A percentile compares a stretch with the other conserved stretches of the same genome.
Evolutionary conservation across 176 grass and related monocot species (phyloP).

Genomic region (Alloteropsis semialata): DNA sequence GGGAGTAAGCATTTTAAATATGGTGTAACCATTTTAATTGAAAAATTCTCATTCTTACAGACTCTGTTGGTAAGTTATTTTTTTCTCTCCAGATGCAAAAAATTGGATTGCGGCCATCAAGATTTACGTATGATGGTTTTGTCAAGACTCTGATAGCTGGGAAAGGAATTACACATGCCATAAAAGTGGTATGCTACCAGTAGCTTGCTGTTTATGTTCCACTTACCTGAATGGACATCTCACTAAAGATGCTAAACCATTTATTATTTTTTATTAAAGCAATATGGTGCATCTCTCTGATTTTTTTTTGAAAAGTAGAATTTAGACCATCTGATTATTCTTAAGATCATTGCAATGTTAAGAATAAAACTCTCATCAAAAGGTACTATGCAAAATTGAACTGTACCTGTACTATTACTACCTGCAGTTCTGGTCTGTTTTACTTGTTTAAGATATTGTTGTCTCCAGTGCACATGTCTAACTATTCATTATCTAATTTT

Average conservation of each 20-base stretch:
- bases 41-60: neutral
- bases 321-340: neutral
- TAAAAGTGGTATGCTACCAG: conserved; percentile 63
- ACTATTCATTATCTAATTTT: neutral
- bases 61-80: conserved; percentile 5
- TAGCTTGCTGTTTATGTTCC: conserved; percentile 23
- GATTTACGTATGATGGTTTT: conserved; percentile 78
- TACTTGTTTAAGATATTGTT: neutral
- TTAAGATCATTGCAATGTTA: neutral
- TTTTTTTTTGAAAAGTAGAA: conserved; percentile 12
- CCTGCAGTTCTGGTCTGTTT: neutral
- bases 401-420: conserved; percentile 21
- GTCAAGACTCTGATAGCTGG: conserved; percentile 52
- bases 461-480: neutral
- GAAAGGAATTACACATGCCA: conserved; percentile 63
- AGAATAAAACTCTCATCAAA: neutral
- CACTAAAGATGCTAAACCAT: conserved; percentile 12
- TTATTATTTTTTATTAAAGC: neutral
- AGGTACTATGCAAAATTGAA: neutral
- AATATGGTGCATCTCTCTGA: neutral
- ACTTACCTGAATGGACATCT: conserved; percentile 3
- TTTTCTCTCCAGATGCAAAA: conserved; percentile 69
- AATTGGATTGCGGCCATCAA: conserved; percentile 64
- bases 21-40: neutral
- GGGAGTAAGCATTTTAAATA: too few species aligned